Conservation (phyloP, 208 protist genomes). For the Trichomonas vaginalis region DNA sequence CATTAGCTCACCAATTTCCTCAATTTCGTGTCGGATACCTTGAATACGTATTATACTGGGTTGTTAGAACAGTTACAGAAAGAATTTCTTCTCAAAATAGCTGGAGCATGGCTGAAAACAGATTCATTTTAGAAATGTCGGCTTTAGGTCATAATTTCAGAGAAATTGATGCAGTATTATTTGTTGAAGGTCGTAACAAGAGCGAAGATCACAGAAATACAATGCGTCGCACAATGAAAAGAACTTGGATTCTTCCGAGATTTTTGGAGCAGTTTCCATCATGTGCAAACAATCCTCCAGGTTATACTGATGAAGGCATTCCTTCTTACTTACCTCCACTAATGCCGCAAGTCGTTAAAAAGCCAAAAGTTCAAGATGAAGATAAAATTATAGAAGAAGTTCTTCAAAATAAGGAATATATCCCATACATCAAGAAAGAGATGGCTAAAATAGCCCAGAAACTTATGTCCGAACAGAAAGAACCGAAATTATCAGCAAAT, state of each 20-base stretch:
- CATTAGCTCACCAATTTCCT: neutral
- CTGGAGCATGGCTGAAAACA: neutral
- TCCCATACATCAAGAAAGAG: neutral
- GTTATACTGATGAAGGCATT: neutral
- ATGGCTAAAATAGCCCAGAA: neutral
- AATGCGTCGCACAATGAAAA: neutral
- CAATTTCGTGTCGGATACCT: neutral
- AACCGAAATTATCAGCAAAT: neutral
- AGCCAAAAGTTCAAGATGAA: neutral
- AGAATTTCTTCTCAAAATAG: neutral
- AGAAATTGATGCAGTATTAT: neutral
- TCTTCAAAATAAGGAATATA: too few relatives aligned
- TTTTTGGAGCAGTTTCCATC: neutral
- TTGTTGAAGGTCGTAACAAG: neutral
- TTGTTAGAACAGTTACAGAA: neutral
- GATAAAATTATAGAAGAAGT: neutral
- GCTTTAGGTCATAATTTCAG: neutral
- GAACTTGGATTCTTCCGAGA: neutral
- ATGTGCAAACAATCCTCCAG: neutral
- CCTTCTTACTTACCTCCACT: neutral
- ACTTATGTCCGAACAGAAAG: neutral
- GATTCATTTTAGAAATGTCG: neutral
- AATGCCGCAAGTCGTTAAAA: neutral
- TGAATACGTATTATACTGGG: neutral
- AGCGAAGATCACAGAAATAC: neutral